phyloP scores from a whole-genome alignment of 169 alveolate genomes.

The Babesia caballi region DNA sequence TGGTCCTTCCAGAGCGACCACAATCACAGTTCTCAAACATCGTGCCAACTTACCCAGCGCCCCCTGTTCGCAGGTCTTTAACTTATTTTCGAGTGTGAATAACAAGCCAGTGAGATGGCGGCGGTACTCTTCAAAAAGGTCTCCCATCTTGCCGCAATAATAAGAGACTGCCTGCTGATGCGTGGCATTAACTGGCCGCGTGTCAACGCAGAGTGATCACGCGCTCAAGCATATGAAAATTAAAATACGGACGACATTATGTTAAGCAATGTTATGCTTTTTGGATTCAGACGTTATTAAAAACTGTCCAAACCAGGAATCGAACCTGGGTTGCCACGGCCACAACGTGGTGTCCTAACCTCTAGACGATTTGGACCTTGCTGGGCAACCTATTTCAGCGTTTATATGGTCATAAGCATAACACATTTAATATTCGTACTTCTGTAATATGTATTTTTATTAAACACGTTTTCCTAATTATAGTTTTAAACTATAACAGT shows the following conservation, averaged over 20 bases:
- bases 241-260: no score
- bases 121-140: conserved; percentile 55
- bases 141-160: conserved; percentile 40
- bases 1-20: no score
- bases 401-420: background rate
- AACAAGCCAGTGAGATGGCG: conserved; percentile 25
- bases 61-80: conserved; percentile 22
- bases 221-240: no score
- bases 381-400: background rate
- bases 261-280: no score
- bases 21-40: no score
- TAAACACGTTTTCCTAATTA: no score
- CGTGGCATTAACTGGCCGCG: background rate
- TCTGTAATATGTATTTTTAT: no score
- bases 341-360: conserved; percentile 93
- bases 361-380: conserved; percentile 89
- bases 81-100: conserved; percentile 16
- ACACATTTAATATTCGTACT: background rate
- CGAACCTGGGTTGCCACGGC: conserved; percentile 93
- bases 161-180: background rate
- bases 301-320: conserved; percentile 89
- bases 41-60: conserved; percentile 17
- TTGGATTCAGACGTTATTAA: no score
- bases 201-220: no score
- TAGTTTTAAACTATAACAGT: no score